Conservation (phyloP, 768 basidiomycete genomes). For the Arthromyces matolae region DNA sequence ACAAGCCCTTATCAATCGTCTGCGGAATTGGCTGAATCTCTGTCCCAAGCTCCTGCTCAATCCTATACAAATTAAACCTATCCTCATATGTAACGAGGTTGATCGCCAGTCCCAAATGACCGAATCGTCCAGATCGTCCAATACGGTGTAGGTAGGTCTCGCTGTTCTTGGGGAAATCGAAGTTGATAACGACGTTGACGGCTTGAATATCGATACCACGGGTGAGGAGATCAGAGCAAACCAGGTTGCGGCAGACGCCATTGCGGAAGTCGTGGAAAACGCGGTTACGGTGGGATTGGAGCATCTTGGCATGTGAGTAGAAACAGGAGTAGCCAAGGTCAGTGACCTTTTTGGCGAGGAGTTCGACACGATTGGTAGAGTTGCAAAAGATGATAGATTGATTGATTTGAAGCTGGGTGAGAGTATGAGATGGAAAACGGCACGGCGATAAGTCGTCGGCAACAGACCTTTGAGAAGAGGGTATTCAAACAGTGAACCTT, state of each 20-base stretch:
- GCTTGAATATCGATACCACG: constrained; percentile 99
- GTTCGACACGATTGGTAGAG: constrained; percentile 98
- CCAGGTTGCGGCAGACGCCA: constrained; percentile 96
- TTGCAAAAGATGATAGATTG: constrained; percentile 99
- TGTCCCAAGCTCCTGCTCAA: constrained; percentile 97
- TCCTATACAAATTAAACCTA: constrained; percentile 94
- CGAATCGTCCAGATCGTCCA: constrained; percentile 95
- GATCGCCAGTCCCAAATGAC: constrained; percentile 95
- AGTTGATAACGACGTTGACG: constrained; percentile 99
- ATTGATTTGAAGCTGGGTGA: constrained; percentile 92
- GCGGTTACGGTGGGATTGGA: constrained; percentile 96
- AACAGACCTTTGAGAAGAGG: constrained; percentile 89
- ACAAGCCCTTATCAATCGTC: constrained; percentile 84
- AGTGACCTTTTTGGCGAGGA: constrained; percentile 98
- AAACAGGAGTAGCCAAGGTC: constrained; percentile 99
- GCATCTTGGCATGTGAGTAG: constrained; percentile 99
- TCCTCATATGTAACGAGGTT: constrained; percentile 98
- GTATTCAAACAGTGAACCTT: constrained; percentile 99
- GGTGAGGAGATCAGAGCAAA: constrained; percentile 96
- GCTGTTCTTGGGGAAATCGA: constrained; percentile 98
- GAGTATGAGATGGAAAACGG: neutral
- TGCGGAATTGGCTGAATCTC: constrained; percentile 96
- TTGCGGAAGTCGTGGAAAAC: constrained; percentile 99
- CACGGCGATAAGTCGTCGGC: neutral
- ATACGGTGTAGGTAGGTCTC: constrained; percentile 99